Base-by-base conservation (phyloP, 139 green algal genomes). In the Coelastrella sp. region DNA sequence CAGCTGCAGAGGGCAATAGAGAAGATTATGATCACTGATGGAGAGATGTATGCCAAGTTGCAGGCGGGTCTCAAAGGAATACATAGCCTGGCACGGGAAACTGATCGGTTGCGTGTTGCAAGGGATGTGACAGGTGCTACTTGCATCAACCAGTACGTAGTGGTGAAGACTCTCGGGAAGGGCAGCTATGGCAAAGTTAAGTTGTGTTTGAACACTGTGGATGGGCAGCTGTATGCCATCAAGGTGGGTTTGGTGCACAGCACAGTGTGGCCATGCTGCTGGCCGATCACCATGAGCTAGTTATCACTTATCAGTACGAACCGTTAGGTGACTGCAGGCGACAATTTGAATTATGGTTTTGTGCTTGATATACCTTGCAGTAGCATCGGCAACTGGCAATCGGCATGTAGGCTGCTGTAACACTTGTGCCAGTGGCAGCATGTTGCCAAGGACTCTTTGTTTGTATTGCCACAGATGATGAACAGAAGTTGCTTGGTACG, bases 101-200 rank as follows among this genome's bases (percentile, higher is more conserved):
- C 90, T 13, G 80, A 32, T 57, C 69, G 87, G 51, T 84, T 93
- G 69, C 66, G 87, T 32, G 79, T 90, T 6, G 75, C 50, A 2
- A 74, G 85, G 6, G 90, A 93, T 48, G 88, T 87, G 1, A 90
- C 81, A 32, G 90, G 90, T 23, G 90, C 90, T 32, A 96, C 93
- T 0, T 93, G 92, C 82, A 90, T 96, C 85, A 95, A 96, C 81
- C 91, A 97, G 90, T 98, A 98, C 76, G 91, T 97, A 59, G 90
- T 98, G 45, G 86, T 98, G 32, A 94, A 95, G 83, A 96, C 93
- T 2, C 88, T 98, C 82, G 95, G 94, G 0, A 79, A 90, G 15
- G 95, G 95, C 50, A 87, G 85, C 27, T 96, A 92, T 75, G 94
- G 94, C 75, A 97, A 96, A 76, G 95, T 98, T 17, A 97, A 96